Conservation (phyloP, 148 eudicot genomes). For the Pouteria glomerata region DNA sequence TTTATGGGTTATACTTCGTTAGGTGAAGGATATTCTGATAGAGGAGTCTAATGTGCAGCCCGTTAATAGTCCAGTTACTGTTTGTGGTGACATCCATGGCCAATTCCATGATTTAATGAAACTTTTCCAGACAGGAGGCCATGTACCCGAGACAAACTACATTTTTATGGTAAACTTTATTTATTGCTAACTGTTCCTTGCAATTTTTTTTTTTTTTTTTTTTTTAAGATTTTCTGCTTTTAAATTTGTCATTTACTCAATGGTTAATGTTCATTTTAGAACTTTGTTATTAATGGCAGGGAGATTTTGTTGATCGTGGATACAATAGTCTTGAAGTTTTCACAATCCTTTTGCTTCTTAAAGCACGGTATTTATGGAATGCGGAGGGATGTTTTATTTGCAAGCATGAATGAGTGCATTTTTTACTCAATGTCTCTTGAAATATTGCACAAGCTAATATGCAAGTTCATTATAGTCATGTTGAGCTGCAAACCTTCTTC, state of each 20-base stretch:
- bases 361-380: constrained; percentile 68
- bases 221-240: neutral
- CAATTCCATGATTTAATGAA: constrained; percentile 98
- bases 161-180: constrained; percentile 73
- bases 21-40: constrained; percentile 96
- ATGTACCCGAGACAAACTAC: constrained; percentile 97
- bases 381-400: constrained; percentile 1
- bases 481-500: neutral
- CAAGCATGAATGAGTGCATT: too few species aligned
- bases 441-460: neutral
- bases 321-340: constrained; percentile 98
- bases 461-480: neutral
- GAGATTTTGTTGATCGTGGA: constrained; percentile 98
- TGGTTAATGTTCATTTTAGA: constrained; percentile 2
- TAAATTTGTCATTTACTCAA: constrained; percentile 1
- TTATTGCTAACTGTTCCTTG: neutral
- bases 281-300: constrained; percentile 46
- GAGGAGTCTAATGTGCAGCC: constrained; percentile 99
- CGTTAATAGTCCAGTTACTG: constrained; percentile 98
- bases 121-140: constrained; percentile 99
- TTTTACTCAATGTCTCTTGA: neutral
- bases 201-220: constrained; percentile 4
- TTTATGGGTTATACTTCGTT: constrained; percentile 11
- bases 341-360: constrained; percentile 95
- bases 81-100: constrained; percentile 99